Evolutionary conservation across 2,329 filamentous ascomycete species (phyloP).

Genomic region (Paecilomyces fulvus): DNA sequence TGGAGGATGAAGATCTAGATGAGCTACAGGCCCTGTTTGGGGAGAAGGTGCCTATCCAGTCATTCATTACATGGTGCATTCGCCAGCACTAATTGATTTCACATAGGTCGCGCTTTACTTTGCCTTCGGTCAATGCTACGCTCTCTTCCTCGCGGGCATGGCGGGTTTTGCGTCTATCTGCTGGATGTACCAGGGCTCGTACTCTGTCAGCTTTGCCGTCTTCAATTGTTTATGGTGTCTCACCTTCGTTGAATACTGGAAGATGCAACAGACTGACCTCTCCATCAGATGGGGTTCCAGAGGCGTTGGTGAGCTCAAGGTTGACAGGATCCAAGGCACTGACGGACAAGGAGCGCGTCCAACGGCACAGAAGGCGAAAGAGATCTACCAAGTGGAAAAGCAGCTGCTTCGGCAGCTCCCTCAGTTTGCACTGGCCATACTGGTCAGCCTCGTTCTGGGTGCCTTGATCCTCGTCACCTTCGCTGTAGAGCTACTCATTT

Average conservation of each 20-base stretch:
- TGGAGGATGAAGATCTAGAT: conserved; percentile 59
- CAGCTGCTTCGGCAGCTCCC: conserved; percentile 69
- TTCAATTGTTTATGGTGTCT: conserved; percentile 79
- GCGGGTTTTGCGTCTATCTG: conserved; percentile 66
- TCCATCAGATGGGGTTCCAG: conserved; percentile 82
- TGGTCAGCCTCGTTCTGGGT: conserved; percentile 64
- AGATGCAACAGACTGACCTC: conserved; percentile 80
- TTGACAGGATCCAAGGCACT: conserved; percentile 65
- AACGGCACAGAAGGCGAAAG: conserved; percentile 69
- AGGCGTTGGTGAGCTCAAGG: conserved; percentile 73
- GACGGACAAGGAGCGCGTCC: conserved; percentile 71
- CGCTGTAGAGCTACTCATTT: conserved; percentile 90
- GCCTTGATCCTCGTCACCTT: conserved; percentile 80
- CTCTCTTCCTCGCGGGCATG: conserved; percentile 74
- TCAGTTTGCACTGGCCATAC: conserved; percentile 74
- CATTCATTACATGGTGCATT: neutral
- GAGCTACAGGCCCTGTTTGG: conserved; percentile 69
- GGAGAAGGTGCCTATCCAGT: conserved; percentile 50
- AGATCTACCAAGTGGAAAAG: conserved; percentile 67
- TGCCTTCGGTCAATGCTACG: conserved; percentile 86
- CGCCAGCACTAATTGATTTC: neutral
- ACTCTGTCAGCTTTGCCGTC: conserved; percentile 71
- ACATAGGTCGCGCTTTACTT: conserved; percentile 81
- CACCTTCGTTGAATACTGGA: conserved; percentile 92
- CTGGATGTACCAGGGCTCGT: conserved; percentile 77